Percentiles rank a stretch among this genome's conserved stretches.
Evolutionary conservation across 352 stramenopile species (phyloP).

Genomic region (Halophytophthora polymorphica): DNA sequence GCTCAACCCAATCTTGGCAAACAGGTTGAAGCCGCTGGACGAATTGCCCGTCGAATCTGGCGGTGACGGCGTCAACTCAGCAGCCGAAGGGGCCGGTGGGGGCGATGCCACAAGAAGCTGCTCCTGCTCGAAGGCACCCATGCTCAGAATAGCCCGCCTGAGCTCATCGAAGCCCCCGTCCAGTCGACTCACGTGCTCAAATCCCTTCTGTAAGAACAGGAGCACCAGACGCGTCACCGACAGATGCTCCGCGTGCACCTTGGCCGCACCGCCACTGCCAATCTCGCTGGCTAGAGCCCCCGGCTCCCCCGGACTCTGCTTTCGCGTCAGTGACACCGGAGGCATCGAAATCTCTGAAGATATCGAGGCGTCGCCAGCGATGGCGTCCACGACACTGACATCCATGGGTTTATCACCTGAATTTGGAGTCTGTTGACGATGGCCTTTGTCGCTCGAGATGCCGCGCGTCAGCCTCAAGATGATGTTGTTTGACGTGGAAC

Average conservation of each 20-base stretch:
- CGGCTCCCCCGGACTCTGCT: slow-evolving; percentile 23
- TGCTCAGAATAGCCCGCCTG: slow-evolving; percentile 56
- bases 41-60: slow-evolving; percentile 14
- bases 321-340: slow-evolving; percentile 15
- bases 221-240: slow-evolving; percentile 76
- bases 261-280: slow-evolving; percentile 24
- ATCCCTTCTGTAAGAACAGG: slow-evolving; percentile 86
- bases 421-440: slow-evolving; percentile 6
- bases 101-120: slow-evolving; percentile 64
- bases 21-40: slow-evolving; percentile 36
- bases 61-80: slow-evolving; percentile 3
- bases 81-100: neutral
- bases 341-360: slow-evolving; percentile 5
- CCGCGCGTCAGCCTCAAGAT: slow-evolving; percentile 55
- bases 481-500: slow-evolving; percentile 30
- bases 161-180: slow-evolving; percentile 82
- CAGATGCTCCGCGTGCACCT: slow-evolving; percentile 51
- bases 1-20: slow-evolving; percentile 49
- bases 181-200: slow-evolving; percentile 82
- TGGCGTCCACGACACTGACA: slow-evolving; percentile 6
- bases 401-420: slow-evolving; percentile 18
- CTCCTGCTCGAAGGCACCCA: slow-evolving; percentile 66
- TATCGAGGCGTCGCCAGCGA: slow-evolving; percentile 3
- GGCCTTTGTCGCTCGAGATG: slow-evolving; percentile 56
- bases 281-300: slow-evolving; percentile 34